Conservation (phyloP, 768 basidiomycete genomes). For the Calocera viscosa region DNA sequence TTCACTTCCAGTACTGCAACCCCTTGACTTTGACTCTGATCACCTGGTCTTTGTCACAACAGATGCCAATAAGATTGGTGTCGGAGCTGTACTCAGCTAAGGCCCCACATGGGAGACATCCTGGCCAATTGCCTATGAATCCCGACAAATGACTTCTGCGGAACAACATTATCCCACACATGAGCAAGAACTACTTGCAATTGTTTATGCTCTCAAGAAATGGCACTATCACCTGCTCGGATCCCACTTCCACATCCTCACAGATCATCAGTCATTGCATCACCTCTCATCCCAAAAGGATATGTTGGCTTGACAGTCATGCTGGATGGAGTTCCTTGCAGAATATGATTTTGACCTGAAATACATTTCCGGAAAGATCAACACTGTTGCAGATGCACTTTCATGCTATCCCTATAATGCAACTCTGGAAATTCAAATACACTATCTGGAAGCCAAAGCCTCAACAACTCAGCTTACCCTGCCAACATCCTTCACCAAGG, state of each 20-base stretch:
- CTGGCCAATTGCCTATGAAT: slow-evolving; percentile 29
- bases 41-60: slow-evolving; percentile 28
- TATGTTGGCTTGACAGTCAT: slow-evolving; percentile 27
- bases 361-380: slow-evolving; percentile 32
- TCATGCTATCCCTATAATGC: slow-evolving; percentile 23
- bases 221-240: slow-evolving; percentile 22
- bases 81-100: slow-evolving; percentile 26
- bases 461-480: not conserved
- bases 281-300: slow-evolving; percentile 27
- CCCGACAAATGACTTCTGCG: slow-evolving; percentile 22
- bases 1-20: no score
- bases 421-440: not conserved
- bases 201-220: slow-evolving; percentile 26
- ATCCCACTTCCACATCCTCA: slow-evolving; percentile 23
- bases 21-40: no score
- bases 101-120: slow-evolving; percentile 26
- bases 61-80: slow-evolving; percentile 25
- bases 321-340: slow-evolving; percentile 32
- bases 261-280: slow-evolving; percentile 32
- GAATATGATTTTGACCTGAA: slow-evolving; percentile 29
- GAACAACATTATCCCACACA: slow-evolving; percentile 31
- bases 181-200: slow-evolving; percentile 31
- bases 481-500: not conserved
- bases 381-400: slow-evolving; percentile 33
- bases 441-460: not conserved